phyloP scores from a whole-genome alignment of 2,329 filamentous ascomycete genomes.

The Plenodomus biglobosus region DNA sequence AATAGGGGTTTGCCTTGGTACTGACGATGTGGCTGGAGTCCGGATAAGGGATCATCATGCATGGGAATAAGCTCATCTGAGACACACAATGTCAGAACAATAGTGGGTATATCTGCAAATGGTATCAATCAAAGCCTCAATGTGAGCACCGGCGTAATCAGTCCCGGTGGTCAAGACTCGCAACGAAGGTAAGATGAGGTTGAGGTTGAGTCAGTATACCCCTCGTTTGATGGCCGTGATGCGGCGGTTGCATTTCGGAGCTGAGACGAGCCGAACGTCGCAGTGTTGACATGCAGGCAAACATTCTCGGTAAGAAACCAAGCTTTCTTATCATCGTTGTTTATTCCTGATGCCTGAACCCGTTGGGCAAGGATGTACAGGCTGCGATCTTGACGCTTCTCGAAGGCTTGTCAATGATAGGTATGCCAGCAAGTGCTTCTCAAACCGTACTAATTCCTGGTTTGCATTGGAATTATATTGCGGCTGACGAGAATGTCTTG shows the following conservation, averaged over 20 bases:
- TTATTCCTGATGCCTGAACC: not conserved
- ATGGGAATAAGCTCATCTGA: slow-evolving; percentile 17
- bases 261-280: not conserved
- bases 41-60: slow-evolving; percentile 9
- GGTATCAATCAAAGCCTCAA: slow-evolving; percentile 15
- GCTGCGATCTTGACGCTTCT: not conserved
- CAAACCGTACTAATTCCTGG: too few relatives aligned
- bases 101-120: slow-evolving; percentile 17
- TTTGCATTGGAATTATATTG: too few relatives aligned
- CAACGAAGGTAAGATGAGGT: not conserved
- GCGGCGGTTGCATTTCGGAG: slow-evolving; percentile 4
- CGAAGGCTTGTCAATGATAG: not conserved
- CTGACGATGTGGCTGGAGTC: slow-evolving; percentile 26
- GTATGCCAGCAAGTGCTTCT: too few relatives aligned
- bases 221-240: slow-evolving; percentile 1
- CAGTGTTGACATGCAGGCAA: not conserved
- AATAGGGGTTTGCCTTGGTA: slow-evolving; percentile 16
- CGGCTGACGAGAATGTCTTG: too few relatives aligned
- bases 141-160: not conserved
- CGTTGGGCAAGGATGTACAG: not conserved
- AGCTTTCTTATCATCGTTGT: not conserved
- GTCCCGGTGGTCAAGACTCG: not conserved
- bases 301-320: not conserved
- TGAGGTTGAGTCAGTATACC: not conserved
- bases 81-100: slow-evolving; percentile 28